phyloP scores from a whole-genome alignment of 2,329 filamentous ascomycete species.

The Sclerotinia subarctica region DNA sequence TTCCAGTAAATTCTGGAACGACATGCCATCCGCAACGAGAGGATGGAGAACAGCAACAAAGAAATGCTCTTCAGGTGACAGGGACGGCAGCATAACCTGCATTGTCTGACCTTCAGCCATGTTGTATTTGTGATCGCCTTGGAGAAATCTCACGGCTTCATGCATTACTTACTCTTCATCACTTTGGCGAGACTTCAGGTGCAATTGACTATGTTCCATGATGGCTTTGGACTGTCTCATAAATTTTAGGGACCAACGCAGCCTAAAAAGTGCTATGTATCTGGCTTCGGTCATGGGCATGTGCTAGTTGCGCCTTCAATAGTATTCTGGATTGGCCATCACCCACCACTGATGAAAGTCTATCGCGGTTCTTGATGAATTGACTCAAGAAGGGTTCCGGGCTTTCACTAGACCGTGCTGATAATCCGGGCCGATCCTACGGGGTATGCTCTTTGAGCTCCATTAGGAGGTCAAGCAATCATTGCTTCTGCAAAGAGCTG shows the following conservation, averaged over 20 bases:
- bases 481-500: slow-evolving; percentile 45
- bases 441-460: no score
- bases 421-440: no score
- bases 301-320: background rate
- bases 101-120: no score
- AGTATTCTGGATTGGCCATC: background rate
- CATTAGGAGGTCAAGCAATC: slow-evolving; percentile 22
- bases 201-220: background rate
- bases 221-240: slow-evolving; percentile 20
- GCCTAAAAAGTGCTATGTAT: background rate
- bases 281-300: background rate
- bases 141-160: background rate
- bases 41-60: no score
- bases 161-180: background rate
- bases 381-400: background rate
- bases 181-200: background rate
- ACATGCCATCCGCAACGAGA: no score
- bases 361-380: background rate
- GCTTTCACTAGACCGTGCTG: no score
- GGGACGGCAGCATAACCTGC: no score
- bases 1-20: background rate
- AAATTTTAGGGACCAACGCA: background rate
- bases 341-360: background rate
- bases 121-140: no score
- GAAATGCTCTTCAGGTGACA: no score